Percentiles rank a stretch among this genome's conserved stretches.
Conservation (phyloP, 2,329 filamentous ascomycete species). For the Salinomyces thailandicus region DNA sequence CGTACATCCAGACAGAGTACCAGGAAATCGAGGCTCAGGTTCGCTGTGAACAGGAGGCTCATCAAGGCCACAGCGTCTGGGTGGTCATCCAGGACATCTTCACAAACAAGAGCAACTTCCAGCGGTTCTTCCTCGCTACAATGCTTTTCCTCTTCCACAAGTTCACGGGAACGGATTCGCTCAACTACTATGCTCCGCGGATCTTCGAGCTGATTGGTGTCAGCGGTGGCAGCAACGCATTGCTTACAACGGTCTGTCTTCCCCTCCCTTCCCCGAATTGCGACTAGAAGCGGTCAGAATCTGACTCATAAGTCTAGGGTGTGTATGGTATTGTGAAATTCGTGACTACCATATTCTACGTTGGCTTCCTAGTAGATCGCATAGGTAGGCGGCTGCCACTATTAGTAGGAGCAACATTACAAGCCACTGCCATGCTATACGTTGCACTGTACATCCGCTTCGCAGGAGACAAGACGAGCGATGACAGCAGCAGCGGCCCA, state of each 20-base stretch:
- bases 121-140: constrained; percentile 11
- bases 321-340: constrained; percentile 15
- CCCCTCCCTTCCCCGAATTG: too few species aligned
- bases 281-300: too few species aligned
- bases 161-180: constrained; percentile 10
- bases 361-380: constrained; percentile 12
- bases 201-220: constrained; percentile 13
- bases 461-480: constrained; percentile 2
- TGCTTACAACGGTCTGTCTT: not conserved
- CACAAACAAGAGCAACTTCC: constrained; percentile 8
- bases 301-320: constrained; percentile 7
- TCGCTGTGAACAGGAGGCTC: constrained; percentile 12
- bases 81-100: constrained; percentile 10
- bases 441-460: constrained; percentile 12
- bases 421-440: constrained; percentile 12
- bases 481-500: constrained; percentile 6
- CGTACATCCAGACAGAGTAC: constrained; percentile 15
- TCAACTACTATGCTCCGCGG: constrained; percentile 10
- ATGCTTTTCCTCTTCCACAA: constrained; percentile 15
- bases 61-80: constrained; percentile 9
- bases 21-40: constrained; percentile 17
- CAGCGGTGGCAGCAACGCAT: not conserved
- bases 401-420: constrained; percentile 10
- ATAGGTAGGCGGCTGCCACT: constrained; percentile 12
- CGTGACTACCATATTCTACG: constrained; percentile 13